Evolutionary conservation across 176 grass and related monocot species (phyloP).

Genomic region (Oryza glaberrima): DNA sequence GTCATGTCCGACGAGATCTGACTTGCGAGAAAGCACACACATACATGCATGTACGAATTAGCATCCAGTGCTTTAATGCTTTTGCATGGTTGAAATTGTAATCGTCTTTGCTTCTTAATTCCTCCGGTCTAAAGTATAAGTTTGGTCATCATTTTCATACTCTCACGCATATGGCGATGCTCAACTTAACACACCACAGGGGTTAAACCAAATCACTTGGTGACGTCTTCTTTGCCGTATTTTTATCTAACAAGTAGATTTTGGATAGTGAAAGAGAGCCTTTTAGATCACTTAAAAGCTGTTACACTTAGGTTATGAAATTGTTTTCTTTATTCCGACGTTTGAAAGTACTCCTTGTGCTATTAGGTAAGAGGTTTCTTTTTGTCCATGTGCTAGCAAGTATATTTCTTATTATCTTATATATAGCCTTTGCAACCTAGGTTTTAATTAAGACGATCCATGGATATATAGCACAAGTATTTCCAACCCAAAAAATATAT

Average conservation of each 20-base stretch:
- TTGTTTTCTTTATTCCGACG: slow-evolving; percentile 3
- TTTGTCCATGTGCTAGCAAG: background rate
- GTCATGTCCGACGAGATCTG: background rate
- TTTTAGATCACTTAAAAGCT: slow-evolving; percentile 19
- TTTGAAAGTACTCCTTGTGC: background rate
- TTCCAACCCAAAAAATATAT: background rate
- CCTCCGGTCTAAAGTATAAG: slow-evolving; percentile 29
- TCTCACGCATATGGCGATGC: background rate
- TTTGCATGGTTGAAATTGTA: slow-evolving; percentile 42
- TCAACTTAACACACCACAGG: background rate
- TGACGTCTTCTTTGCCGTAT: slow-evolving; percentile 46
- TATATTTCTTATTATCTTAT: background rate
- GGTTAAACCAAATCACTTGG: slow-evolving; percentile 34
- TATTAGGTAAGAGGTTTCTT: background rate
- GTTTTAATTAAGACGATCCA: slow-evolving; percentile 1
- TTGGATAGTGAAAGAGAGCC: slow-evolving; percentile 24
- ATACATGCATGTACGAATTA: background rate
- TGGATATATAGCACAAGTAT: background rate
- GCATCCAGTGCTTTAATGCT: slow-evolving; percentile 13
- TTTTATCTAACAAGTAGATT: slow-evolving; percentile 30
- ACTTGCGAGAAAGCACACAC: slow-evolving; percentile 4
- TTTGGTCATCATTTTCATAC: slow-evolving; percentile 35
- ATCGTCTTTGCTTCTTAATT: slow-evolving; percentile 31
- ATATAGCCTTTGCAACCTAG: background rate
- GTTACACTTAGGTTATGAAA: background rate